These are phyloP conservation scores for Schizosaccharomyces cryophilus DNA, from an alignment of 805 yeast genomes.

Conservation along the genomic window DNA sequence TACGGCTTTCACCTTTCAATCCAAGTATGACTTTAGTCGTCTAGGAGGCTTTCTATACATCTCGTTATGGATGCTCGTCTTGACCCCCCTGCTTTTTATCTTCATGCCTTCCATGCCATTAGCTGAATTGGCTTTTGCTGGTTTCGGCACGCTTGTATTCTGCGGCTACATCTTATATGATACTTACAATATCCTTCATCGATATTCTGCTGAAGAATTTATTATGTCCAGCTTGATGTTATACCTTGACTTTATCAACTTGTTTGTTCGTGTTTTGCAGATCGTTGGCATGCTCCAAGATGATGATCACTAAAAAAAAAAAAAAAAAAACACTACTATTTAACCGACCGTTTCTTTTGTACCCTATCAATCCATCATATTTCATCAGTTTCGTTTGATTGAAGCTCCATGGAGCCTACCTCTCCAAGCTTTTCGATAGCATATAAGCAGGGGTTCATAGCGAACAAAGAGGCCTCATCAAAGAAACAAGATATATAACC, in stretches of 20 bases:
- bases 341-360: too few species aligned
- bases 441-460: too few species aligned
- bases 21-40: slow-evolving; percentile 47
- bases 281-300: slow-evolving; percentile 19
- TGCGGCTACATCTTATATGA: slow-evolving; percentile 51
- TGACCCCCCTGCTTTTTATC: slow-evolving; percentile 43
- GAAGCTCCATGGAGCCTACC: too few species aligned
- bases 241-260: slow-evolving; percentile 60
- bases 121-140: slow-evolving; percentile 42
- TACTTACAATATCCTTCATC: slow-evolving; percentile 56
- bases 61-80: slow-evolving; percentile 42
- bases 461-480: too few species aligned
- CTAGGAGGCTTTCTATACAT: slow-evolving; percentile 36
- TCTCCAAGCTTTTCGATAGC: too few species aligned
- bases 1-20: slow-evolving; percentile 50
- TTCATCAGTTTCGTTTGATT: too few species aligned
- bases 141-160: slow-evolving; percentile 51
- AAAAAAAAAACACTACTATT: too few species aligned
- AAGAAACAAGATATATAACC: too few species aligned
- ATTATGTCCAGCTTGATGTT: slow-evolving; percentile 54
- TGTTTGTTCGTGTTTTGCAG: slow-evolving; percentile 53
- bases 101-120: slow-evolving; percentile 36
- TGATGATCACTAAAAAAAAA: slow-evolving; percentile 3
- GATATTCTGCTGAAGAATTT: slow-evolving; percentile 60
- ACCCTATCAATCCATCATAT: too few species aligned